Percentiles rank a stretch among this genome's conserved stretches.
These are phyloP conservation scores for Diversispora epigaea DNA, from an alignment of 192 early-diverging fungal species.

Conservation along the genomic window DNA sequence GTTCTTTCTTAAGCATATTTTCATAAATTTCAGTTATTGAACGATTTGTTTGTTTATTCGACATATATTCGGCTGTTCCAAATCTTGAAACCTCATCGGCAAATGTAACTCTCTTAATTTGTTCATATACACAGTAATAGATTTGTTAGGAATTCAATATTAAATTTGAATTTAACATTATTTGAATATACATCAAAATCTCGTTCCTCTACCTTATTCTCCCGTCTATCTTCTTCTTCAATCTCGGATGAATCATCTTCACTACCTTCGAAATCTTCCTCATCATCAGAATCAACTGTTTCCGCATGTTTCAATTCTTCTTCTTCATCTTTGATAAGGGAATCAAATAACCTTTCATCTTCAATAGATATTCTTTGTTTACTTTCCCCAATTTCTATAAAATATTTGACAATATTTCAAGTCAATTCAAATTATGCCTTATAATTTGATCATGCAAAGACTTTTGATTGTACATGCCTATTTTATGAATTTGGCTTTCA, in stretches of 20 bases:
- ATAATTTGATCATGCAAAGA: constrained; percentile 37
- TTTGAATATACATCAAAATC: constrained; percentile 47
- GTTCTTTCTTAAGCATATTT: too few relatives aligned
- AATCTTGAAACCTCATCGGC: constrained; percentile 39
- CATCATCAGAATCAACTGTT: constrained; percentile 39
- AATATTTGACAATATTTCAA: constrained; percentile 16
- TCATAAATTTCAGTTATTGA: too few relatives aligned
- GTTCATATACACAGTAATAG: background rate
- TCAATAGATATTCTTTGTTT: constrained; percentile 37
- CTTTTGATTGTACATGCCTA: background rate
- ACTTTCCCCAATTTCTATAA: constrained; percentile 35
- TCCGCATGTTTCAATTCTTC: constrained; percentile 61
- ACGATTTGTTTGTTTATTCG: too few relatives aligned
- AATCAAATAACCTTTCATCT: constrained; percentile 38
- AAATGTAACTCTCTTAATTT: constrained; percentile 36
- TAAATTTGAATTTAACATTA: background rate
- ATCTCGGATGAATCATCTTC: constrained; percentile 50
- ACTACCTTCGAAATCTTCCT: constrained; percentile 34
- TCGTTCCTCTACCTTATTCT: constrained; percentile 44
- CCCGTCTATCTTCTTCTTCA: constrained; percentile 36
- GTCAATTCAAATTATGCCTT: constrained; percentile 32
- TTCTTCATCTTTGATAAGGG: constrained; percentile 47
- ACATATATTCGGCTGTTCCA: too few relatives aligned
- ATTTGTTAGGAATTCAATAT: too few relatives aligned
- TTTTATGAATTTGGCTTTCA: background rate